phyloP scores from a whole-genome alignment of 257 asterid species.

The Solanum clarkiae region DNA sequence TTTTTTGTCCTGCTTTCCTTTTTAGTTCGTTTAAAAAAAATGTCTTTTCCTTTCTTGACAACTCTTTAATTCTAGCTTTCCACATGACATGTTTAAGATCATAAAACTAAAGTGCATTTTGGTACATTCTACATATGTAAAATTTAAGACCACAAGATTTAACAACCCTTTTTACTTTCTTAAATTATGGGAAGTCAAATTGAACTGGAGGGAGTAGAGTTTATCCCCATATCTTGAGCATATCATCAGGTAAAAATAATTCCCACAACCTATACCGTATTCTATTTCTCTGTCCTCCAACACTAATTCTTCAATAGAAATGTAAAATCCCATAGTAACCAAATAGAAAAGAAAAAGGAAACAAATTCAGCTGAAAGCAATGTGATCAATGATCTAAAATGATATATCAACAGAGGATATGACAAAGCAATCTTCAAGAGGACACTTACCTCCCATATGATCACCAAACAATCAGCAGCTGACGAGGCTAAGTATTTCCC shows the following conservation, averaged over 20 bases:
- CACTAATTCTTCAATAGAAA: not conserved
- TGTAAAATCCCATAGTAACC: not conserved
- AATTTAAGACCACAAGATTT: not conserved
- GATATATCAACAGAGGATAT: not conserved
- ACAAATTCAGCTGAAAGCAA: not conserved
- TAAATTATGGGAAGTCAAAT: not conserved
- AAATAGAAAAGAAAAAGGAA: not conserved
- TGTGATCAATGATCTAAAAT: not conserved
- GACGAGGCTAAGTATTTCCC: slow-evolving; percentile 83
- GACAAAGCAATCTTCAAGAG: not conserved
- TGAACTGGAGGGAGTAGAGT: not conserved
- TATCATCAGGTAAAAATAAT: not conserved
- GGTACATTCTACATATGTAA: not conserved
- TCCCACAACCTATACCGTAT: not conserved
- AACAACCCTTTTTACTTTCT: not conserved
- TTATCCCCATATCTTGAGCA: not conserved
- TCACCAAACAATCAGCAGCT: slow-evolving; percentile 47
- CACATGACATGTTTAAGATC: not conserved
- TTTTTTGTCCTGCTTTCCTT: not conserved
- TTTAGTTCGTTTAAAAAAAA: not conserved
- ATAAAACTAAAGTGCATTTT: not conserved
- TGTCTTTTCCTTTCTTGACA: not conserved
- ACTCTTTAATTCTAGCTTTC: not conserved
- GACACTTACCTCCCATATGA: slow-evolving; percentile 68
- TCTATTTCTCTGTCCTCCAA: not conserved